Conservation (phyloP, 75 land plant species). For the Pinus albicaulis region DNA sequence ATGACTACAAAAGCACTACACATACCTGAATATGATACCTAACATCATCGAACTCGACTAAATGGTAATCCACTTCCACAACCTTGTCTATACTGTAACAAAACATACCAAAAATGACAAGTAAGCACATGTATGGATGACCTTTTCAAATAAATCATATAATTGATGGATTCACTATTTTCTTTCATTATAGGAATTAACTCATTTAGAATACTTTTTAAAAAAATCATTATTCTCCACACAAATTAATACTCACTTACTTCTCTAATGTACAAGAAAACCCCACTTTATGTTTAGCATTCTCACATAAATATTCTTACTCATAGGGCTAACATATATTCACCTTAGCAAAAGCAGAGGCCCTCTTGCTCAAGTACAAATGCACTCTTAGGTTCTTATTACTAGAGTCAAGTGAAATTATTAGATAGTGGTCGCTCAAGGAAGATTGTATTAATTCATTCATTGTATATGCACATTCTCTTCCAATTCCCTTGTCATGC, state of each 20-base stretch:
- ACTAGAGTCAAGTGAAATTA: too few species aligned
- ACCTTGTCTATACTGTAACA: conserved; percentile 31
- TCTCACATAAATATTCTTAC: not conserved
- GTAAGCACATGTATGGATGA: not conserved
- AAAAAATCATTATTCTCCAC: not conserved
- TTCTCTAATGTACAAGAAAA: not conserved
- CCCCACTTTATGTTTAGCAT: not conserved
- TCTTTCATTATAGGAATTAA: not conserved
- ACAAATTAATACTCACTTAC: not conserved
- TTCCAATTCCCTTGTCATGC: too few species aligned
- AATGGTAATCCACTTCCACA: conserved; percentile 41
- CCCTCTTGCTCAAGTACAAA: too few species aligned
- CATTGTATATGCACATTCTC: too few species aligned
- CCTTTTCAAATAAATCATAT: not conserved
- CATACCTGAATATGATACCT: conserved; percentile 50
- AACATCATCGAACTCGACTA: conserved; percentile 49
- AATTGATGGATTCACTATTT: not conserved
- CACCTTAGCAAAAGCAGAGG: too few species aligned
- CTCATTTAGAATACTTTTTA: not conserved
- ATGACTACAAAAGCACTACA: not conserved
- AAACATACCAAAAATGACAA: not conserved
- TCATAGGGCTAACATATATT: too few species aligned
- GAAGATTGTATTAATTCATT: too few species aligned
- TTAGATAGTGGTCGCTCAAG: too few species aligned
- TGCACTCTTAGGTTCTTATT: too few species aligned